Percentiles rank a stretch among this genome's conserved stretches.
Evolutionary conservation across 2,329 filamentous ascomycete species (phyloP).

Genomic region (Colletotrichum euphorbiae): DNA sequence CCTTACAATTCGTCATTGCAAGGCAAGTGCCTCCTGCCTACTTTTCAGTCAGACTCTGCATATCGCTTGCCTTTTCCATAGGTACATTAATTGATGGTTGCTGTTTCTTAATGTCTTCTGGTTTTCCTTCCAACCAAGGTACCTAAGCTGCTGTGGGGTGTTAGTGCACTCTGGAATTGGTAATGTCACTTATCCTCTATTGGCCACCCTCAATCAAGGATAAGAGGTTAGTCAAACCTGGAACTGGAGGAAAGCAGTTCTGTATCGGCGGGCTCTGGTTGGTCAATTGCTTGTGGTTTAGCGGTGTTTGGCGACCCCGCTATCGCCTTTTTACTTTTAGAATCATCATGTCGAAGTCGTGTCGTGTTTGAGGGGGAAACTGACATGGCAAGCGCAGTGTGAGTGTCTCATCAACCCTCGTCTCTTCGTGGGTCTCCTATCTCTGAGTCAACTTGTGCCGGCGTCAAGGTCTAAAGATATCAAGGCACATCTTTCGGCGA

Average conservation of each 20-base stretch:
- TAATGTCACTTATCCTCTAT: background rate
- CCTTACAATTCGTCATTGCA: background rate
- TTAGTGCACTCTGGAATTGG: background rate
- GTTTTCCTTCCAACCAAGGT: background rate
- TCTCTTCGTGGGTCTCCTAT: background rate
- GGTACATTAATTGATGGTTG: background rate
- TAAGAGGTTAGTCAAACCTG: conserved; percentile 36
- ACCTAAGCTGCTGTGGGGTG: too few species aligned
- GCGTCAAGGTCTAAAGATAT: conserved; percentile 23
- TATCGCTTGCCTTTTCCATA: background rate
- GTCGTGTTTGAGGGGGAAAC: conserved; percentile 17
- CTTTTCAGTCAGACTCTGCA: background rate
- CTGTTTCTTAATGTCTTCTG: too few species aligned
- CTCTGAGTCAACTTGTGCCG: background rate
- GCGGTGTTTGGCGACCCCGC: conserved; percentile 31
- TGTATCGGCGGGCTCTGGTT: conserved; percentile 48
- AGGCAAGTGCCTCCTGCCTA: conserved; percentile 2
- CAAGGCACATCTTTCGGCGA: conserved; percentile 8
- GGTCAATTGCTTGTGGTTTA: conserved; percentile 45
- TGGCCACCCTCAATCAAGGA: background rate
- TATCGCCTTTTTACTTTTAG: conserved; percentile 21
- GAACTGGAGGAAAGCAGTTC: conserved; percentile 30
- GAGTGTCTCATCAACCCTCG: conserved; percentile 14
- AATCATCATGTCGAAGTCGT: conserved; percentile 1
- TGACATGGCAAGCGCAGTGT: conserved; percentile 21